Evolutionary conservation across 495 filamentous ascomycete species (phyloP).

Genomic region (Jackrogersella minutella): DNA sequence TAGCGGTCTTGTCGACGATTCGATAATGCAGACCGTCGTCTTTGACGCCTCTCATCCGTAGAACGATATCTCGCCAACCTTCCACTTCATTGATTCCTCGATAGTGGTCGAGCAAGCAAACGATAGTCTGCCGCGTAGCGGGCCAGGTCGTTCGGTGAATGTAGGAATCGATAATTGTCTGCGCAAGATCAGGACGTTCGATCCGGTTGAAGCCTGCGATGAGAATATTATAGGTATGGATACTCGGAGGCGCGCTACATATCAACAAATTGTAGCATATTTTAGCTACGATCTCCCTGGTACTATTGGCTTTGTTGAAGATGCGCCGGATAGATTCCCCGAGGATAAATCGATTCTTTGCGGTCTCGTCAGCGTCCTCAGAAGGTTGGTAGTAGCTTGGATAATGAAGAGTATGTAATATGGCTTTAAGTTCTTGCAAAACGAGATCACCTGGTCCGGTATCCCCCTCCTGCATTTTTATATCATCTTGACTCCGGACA

Average conservation of each 20-base stretch:
- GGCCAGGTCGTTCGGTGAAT: conserved; percentile 56
- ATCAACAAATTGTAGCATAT: conserved; percentile 74
- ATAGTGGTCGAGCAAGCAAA: conserved; percentile 64
- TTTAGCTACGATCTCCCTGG: conserved; percentile 57
- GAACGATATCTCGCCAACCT: conserved; percentile 52
- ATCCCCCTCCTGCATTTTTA: neutral
- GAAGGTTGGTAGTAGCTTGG: conserved; percentile 46
- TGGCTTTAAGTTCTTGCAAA: conserved; percentile 20
- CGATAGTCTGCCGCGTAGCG: conserved; percentile 62
- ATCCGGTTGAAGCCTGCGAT: conserved; percentile 65
- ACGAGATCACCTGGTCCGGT: neutral
- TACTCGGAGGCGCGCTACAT: conserved; percentile 62
- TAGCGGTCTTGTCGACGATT: conserved; percentile 14
- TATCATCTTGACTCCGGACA: conserved; percentile 9
- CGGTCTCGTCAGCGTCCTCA: conserved; percentile 17
- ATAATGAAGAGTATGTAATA: conserved; percentile 35
- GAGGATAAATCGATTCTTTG: conserved; percentile 36
- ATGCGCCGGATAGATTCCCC: conserved; percentile 48
- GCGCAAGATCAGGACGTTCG: conserved; percentile 58
- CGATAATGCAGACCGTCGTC: conserved; percentile 27
- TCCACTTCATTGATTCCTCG: conserved; percentile 47
- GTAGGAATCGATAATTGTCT: conserved; percentile 61
- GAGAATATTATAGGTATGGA: conserved; percentile 72
- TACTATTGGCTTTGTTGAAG: conserved; percentile 33
- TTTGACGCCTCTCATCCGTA: conserved; percentile 50